Evolutionary conservation across 768 basidiomycete species (phyloP), one percentile per base, ranked within the genome.

Genomic region (Melanogaster broomeanus): DNA sequence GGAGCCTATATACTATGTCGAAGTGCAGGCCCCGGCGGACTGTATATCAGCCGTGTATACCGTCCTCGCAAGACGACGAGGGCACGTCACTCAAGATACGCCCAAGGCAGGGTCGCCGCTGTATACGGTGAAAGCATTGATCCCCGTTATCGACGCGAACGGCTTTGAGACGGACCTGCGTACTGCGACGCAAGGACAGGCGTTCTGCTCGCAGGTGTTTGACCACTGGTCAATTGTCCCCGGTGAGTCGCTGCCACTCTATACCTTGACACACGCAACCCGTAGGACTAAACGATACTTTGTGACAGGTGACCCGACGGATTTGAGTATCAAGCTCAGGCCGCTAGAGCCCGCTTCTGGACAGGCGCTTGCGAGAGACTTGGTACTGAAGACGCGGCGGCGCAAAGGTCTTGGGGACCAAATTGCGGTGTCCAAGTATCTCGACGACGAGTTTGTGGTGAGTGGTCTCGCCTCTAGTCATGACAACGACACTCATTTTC

Each of bases 201-300:
- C 97, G n/a, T 98, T 98, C 76, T 97, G 94, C 64, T 76, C 93
- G 62, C 95, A 98, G 70, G 84, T 92, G 56, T 99, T 98, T 71
- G 96, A 98, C 69, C 97, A 99, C 63, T 99, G 97, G 97, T 88
- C 90, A 15, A 90, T 96, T 63, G 96, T 98, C n/a, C 96, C 96
- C 61, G 92, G 91, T 89, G 65, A 57, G 84, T 73, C 44, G 51
- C 3, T 16, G 19, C 38, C 52, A 50, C 24, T 13, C n/a, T 9
- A 38, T 38, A 24, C 33, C 31, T 33, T 39, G 16, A 34, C 12
- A 19, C n/a, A 4, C 0, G 25, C 18, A 18, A 31, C 22, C 25
- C 22, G 19, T 2, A 22, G 30, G 47, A 37, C 42, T 52, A 6
- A 53, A 12, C 21, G 28, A 41, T 3, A 25, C 16, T 21, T 48